These are phyloP conservation scores for Willaertia magna DNA, from an alignment of 208 protist genomes.

Conservation along the genomic window DNA sequence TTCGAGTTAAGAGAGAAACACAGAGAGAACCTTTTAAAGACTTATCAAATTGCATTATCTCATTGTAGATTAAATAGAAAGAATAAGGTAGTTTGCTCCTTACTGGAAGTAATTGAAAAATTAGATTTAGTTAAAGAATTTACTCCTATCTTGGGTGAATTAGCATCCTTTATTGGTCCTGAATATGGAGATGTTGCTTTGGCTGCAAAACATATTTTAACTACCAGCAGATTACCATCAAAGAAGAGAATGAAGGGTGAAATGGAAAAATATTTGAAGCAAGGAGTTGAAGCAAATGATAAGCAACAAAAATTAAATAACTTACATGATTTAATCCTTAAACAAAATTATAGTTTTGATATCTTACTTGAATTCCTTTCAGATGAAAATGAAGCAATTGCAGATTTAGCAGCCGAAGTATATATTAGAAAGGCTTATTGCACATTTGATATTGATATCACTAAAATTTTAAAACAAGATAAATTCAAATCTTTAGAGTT, in stretches of 20 bases:
- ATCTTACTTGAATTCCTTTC: not conserved
- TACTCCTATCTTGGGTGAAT: not conserved
- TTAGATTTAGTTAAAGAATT: not conserved
- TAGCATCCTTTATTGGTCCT: not conserved
- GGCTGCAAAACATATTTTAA: not conserved
- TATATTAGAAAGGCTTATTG: not conserved
- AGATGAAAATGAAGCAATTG: not conserved
- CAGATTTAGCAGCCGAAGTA: not conserved
- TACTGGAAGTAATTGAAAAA: constrained; percentile 1
- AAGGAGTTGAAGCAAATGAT: not conserved
- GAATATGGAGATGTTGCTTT: not conserved
- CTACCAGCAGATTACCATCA: not conserved
- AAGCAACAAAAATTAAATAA: not conserved
- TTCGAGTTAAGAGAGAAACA: not conserved
- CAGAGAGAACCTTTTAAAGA: not conserved
- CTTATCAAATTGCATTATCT: not conserved
- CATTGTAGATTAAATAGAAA: not conserved
- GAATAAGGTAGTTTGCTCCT: not conserved
- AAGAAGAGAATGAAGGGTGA: not conserved
- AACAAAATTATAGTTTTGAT: not conserved
- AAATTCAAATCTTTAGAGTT: not conserved
- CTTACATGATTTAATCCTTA: not conserved
- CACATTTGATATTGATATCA: not conserved
- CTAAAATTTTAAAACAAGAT: too few species aligned
- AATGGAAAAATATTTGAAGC: not conserved